Conservation (phyloP, 768 basidiomycete genomes). For the Cystobasidium ongulense region DNA sequence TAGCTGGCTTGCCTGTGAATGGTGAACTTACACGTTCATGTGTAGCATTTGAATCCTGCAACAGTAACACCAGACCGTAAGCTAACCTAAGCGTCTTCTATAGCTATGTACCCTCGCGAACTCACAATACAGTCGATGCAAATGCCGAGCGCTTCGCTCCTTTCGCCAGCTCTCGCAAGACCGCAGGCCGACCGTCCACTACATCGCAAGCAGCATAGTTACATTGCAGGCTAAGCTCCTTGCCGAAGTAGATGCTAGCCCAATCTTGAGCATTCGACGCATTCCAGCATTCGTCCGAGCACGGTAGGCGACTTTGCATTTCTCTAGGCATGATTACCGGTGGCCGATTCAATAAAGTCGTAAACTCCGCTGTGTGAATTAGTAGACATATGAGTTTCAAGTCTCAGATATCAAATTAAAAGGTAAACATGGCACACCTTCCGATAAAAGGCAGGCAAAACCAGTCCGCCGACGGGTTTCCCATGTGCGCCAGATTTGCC, state of each 20-base stretch:
- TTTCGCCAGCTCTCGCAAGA: neutral
- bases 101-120: neutral
- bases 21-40: neutral
- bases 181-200: neutral
- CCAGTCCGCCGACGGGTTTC: neutral
- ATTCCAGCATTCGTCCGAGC: constrained; percentile 4
- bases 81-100: no score
- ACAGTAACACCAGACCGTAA: no score
- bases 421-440: neutral
- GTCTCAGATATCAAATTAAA: neutral
- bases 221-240: neutral
- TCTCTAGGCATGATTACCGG: neutral
- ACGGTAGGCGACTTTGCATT: neutral
- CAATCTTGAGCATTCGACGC: neutral
- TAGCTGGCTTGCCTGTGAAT: neutral
- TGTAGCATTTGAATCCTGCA: constrained; percentile 1
- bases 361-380: neutral
- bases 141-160: neutral
- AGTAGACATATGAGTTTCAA: no score
- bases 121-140: neutral
- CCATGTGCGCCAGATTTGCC: neutral
- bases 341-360: neutral
- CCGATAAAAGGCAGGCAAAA: neutral
- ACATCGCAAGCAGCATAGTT: neutral
- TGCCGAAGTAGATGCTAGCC: neutral